Evolutionary conservation across 2,329 filamentous ascomycete species (phyloP), one percentile per base, ranked within the genome.

Genomic region (Dothistroma septosporum): DNA sequence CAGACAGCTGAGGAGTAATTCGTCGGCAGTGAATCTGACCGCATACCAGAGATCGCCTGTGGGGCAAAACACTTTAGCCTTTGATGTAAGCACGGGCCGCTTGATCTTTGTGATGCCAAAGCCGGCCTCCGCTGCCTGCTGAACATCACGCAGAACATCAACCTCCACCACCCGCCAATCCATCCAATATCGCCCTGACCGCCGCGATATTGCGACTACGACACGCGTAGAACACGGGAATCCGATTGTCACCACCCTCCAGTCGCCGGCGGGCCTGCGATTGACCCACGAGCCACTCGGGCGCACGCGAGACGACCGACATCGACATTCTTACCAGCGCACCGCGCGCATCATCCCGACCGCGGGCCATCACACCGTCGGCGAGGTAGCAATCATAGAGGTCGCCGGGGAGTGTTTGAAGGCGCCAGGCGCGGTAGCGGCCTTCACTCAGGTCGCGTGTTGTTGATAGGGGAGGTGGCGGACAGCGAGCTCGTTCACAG

Each of bases 191-290:
- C 64, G 64, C 66, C 66, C 59, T 57, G 50, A 16, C 8, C 50
- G 28, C 50, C 50, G 50, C 50, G 50, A 35, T 53, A 53, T 53
- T 35, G 50, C 50, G 50, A 53, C 50, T 62, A 61, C 63, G 61
- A 59, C 50, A 49, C 52, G 47, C 37, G 32, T 54, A 59, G 41
- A 50, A 47, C 41, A 52, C 62, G 59, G 61, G 54, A 60, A 63
- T 54, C 64, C 60, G 57, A 41, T 31, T 49, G 47, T 55, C 59
- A 37, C 33, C 56, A 52, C 50, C 56, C 61, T 55, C 61, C 64
- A 67, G 66, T 70, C 69, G 68, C 68, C 65, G 66, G 70, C 69
- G 58, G 71, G 69, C 69, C 67, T 64, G 61, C 68, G 69, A 69
- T 67, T 68, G 64, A 66, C 52, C 59, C 61, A 58, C 60, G 65